phyloP scores from a whole-genome alignment of 768 basidiomycete genomes.

The Hirschioporus abietinus region DNA sequence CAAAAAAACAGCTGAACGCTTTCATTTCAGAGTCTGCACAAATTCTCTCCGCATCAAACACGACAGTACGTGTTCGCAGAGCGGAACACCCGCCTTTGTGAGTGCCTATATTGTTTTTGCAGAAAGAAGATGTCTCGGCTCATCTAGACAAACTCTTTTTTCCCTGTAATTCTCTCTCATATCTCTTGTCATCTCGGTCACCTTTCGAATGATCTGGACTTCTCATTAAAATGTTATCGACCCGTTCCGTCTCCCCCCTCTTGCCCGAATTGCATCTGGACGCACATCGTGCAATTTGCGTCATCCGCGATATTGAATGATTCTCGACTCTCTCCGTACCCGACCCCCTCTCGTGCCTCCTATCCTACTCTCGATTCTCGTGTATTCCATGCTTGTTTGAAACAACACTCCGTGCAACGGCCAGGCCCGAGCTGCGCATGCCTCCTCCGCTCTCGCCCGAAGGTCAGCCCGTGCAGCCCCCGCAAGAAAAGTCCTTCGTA shows the following conservation, averaged over 20 bases:
- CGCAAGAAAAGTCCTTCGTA: constrained; percentile 70
- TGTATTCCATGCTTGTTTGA: neutral
- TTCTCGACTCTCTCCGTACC: neutral
- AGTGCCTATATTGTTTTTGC: constrained; percentile 21
- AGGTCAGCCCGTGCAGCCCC: constrained; percentile 56
- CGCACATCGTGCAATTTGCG: neutral
- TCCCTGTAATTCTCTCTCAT: neutral
- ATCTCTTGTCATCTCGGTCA: neutral
- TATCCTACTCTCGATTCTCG: neutral
- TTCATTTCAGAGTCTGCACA: constrained; percentile 13
- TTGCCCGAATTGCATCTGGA: neutral
- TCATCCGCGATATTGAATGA: too few relatives aligned
- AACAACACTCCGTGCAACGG: neutral
- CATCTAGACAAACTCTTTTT: constrained; percentile 5
- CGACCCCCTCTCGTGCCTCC: neutral
- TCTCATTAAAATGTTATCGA: neutral
- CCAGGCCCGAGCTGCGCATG: constrained; percentile 60
- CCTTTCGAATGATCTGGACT: neutral
- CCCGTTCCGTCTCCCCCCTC: neutral
- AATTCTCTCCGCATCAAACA: constrained; percentile 35
- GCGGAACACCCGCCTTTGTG: constrained; percentile 55
- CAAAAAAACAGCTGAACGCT: constrained; percentile 11
- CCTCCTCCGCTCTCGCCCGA: constrained; percentile 64
- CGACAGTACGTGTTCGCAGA: constrained; percentile 42
- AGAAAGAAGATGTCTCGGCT: neutral